Base-by-base conservation (phyloP, 345 rosid genomes). In the Zanthoxylum bungeanum region DNA sequence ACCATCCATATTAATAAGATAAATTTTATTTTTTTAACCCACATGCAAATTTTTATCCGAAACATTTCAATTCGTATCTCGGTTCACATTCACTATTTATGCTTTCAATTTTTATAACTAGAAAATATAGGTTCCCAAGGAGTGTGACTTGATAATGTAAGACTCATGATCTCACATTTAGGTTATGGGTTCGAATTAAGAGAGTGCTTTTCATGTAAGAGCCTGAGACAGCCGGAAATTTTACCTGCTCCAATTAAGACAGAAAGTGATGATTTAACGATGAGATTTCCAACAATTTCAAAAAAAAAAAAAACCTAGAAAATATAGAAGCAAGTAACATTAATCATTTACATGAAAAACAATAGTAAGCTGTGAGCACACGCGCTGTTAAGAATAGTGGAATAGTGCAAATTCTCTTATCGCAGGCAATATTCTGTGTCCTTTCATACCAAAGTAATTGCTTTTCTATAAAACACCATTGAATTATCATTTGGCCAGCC, bases 401-500 rank as follows among this genome's bases (percentile, higher is more conserved):
- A 51, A 60, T 19, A 34, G 30, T 24, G n/a, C 4, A 9, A 11
- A 7, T 49, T 66, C 4, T 5, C 14, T 16, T 44, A 19, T 21
- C n/a, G 10, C 33, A 11, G 28, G 31, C 33, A 12, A 40, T 34
- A 22, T 67, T 33, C 55, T 9, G 40, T 5, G 2, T 31, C 28
- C 60, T 49, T 49, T 49, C 24, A 49, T 49, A 12, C 64, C 39
- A n/a, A n/a, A n/a, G n/a, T n/a, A n/a, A 7, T n/a, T 55, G 52
- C 28, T 62, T 21, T 21, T 74, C 72, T 68, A 75, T 81, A 75
- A 72, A 78, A 74, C 22, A 65, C 66, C 68, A 39, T 44, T 3
- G 22, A 37, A 17, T 19, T 64, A 67, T 56, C 34, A 69, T 19
- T 34, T 24, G 27, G 42, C 68, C 4, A 0, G 34, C 40, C 68